A percentile compares a stretch with the other conserved stretches of the same genome.
phyloP scores from a whole-genome alignment of 1,139 yeast species.

The Pichia sp. region DNA sequence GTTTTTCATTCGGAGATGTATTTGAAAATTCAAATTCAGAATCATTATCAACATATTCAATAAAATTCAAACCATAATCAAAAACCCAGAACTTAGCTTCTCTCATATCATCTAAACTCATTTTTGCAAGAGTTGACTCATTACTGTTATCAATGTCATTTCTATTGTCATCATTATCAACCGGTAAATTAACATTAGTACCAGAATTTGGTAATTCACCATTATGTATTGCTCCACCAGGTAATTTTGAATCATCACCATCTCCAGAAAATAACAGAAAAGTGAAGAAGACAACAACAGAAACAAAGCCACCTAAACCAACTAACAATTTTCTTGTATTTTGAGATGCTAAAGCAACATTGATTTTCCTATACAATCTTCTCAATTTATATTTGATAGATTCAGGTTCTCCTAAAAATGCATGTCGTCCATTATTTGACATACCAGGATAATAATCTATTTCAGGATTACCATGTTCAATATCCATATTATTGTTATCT shows the following conservation, averaged over 20 bases:
- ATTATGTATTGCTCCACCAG: conserved; percentile 12
- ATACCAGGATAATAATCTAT: conserved; percentile 14
- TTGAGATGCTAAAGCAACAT: neutral
- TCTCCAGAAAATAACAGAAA: conserved; percentile 11
- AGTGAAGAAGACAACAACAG: conserved; percentile 7
- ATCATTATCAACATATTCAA: conserved; percentile 7
- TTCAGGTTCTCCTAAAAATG: conserved; percentile 11
- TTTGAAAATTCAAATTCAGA: neutral
- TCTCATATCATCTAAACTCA: conserved; percentile 15
- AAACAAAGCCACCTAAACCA: conserved; percentile 2
- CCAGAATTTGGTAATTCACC: neutral
- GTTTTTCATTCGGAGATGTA: neutral
- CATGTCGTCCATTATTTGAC: conserved; percentile 4
- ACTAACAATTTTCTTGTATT: conserved; percentile 7
- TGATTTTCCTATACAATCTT: neutral
- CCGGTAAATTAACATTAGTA: neutral
- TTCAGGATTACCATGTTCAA: conserved; percentile 8
- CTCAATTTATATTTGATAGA: conserved; percentile 1
- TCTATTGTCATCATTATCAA: neutral
- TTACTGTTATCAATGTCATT: neutral
- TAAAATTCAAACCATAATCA: conserved; percentile 10
- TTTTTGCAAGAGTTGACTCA: conserved; percentile 1
- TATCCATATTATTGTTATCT: conserved; percentile 2
- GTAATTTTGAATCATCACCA: conserved; percentile 9
- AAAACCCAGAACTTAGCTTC: conserved; percentile 11